A percentile compares a stretch with the other conserved stretches of the same genome.
Evolutionary conservation across 345 rosid species (phyloP).

Genomic region (Gossypium bickii): DNA sequence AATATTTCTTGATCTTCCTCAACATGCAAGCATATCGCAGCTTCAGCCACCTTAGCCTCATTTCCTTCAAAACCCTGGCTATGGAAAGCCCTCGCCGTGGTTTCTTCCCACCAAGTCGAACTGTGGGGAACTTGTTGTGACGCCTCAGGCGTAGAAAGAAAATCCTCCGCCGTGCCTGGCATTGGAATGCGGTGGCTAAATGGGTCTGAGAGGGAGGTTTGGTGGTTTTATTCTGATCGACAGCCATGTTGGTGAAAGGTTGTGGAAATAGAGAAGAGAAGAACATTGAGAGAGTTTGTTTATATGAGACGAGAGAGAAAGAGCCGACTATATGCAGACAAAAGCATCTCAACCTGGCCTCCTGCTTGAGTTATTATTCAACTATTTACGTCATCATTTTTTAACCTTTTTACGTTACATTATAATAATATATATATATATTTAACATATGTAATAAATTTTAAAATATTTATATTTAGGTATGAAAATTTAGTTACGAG

Average conservation of each 20-base stretch:
- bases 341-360: background rate
- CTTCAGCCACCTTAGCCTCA: slow-evolving; percentile 54
- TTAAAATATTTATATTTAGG: too few species aligned
- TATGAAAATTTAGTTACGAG: too few species aligned
- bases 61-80: slow-evolving; percentile 38
- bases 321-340: background rate
- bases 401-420: too few species aligned
- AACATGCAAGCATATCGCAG: slow-evolving; percentile 40
- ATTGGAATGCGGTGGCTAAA: slow-evolving; percentile 16
- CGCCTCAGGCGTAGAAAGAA: slow-evolving; percentile 35
- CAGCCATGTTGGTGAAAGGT: slow-evolving; percentile 20
- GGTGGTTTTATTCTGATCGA: slow-evolving; percentile 8
- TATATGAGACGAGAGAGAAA: background rate
- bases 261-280: background rate
- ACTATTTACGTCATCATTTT: background rate
- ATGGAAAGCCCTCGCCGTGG: slow-evolving; percentile 30
- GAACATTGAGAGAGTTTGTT: background rate
- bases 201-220: slow-evolving; percentile 5
- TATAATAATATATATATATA: too few species aligned
- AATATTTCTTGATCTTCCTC: slow-evolving; percentile 49
- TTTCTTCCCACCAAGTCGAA: slow-evolving; percentile 57
- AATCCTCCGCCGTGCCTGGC: slow-evolving; percentile 32
- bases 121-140: slow-evolving; percentile 33
- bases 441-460: too few species aligned
- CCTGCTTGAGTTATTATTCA: background rate